Percentiles rank a stretch among this genome's conserved stretches.
These are phyloP conservation scores for Xanthoconium stramineum DNA, from an alignment of 768 basidiomycete species.

Conservation along the genomic window DNA sequence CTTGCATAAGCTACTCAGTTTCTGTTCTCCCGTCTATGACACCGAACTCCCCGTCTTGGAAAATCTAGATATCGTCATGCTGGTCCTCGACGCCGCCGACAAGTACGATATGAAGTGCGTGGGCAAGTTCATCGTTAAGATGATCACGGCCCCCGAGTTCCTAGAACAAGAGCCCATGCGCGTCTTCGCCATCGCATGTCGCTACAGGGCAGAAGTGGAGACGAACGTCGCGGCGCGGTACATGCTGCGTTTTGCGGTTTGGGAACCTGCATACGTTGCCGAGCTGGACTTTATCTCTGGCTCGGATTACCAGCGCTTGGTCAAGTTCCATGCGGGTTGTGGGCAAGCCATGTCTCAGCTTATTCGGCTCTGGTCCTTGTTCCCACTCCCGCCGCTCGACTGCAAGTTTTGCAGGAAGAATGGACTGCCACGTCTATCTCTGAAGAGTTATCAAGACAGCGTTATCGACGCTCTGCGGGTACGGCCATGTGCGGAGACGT, in stretches of 20 bases:
- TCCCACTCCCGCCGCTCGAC: slow-evolving; percentile 30
- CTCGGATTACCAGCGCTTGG: slow-evolving; percentile 34
- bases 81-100: slow-evolving; percentile 42
- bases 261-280: slow-evolving; percentile 30
- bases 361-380: slow-evolving; percentile 29
- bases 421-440: slow-evolving; percentile 29
- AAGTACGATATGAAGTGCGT: slow-evolving; percentile 52
- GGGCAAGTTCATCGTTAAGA: slow-evolving; percentile 32
- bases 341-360: slow-evolving; percentile 35
- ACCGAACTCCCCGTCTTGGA: slow-evolving; percentile 30
- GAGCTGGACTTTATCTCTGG: slow-evolving; percentile 39
- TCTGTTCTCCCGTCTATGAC: slow-evolving; percentile 49
- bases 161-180: slow-evolving; percentile 35
- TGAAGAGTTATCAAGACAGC: slow-evolving; percentile 33
- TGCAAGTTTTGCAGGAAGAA: slow-evolving; percentile 36
- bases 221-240: slow-evolving; percentile 36
- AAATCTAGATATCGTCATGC: slow-evolving; percentile 40
- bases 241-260: slow-evolving; percentile 36
- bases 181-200: slow-evolving; percentile 37
- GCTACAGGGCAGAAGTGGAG: slow-evolving; percentile 33
- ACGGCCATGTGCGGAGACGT: slow-evolving; percentile 32
- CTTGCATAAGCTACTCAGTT: slow-evolving; percentile 40
- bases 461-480: slow-evolving; percentile 31
- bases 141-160: slow-evolving; percentile 31
- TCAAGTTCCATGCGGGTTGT: slow-evolving; percentile 34